These are phyloP conservation scores for Catenaria anguillulae DNA, from an alignment of 371 early-diverging fungal species.

Conservation along the genomic window DNA sequence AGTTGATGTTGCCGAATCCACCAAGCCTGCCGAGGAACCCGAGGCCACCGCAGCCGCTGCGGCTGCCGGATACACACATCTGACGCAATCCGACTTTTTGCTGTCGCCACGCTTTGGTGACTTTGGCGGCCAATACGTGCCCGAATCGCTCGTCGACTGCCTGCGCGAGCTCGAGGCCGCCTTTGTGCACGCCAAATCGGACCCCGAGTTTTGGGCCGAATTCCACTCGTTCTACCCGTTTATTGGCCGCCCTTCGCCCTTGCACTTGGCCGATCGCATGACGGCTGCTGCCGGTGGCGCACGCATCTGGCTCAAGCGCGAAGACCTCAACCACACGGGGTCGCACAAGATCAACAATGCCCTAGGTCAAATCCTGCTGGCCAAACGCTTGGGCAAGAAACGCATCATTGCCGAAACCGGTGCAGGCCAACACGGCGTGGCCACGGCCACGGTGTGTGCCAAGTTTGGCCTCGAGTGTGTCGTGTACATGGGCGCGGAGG, in stretches of 20 bases:
- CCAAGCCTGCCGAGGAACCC: no score
- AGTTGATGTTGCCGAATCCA: no score
- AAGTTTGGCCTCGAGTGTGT: slow-evolving; percentile 89
- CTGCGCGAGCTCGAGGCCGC: slow-evolving; percentile 73
- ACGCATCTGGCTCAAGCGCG: slow-evolving; percentile 91
- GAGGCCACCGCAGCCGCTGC: background rate
- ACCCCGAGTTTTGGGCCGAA: slow-evolving; percentile 78
- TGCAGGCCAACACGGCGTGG: slow-evolving; percentile 97
- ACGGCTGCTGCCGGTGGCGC: slow-evolving; percentile 69
- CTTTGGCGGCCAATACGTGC: slow-evolving; percentile 92
- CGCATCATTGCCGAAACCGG: slow-evolving; percentile 97
- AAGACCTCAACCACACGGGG: slow-evolving; percentile 95
- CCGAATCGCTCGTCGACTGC: slow-evolving; percentile 87
- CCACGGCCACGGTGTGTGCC: slow-evolving; percentile 94
- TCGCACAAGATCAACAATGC: slow-evolving; percentile 98
- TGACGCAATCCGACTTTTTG: slow-evolving; percentile 6
- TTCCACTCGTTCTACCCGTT: slow-evolving; percentile 76
- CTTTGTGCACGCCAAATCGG: slow-evolving; percentile 59
- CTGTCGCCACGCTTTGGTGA: slow-evolving; percentile 67
- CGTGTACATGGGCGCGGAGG: slow-evolving; percentile 94
- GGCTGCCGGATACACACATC: background rate
- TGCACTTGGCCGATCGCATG: slow-evolving; percentile 72
- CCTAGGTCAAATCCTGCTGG: slow-evolving; percentile 81
- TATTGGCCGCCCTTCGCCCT: slow-evolving; percentile 77
- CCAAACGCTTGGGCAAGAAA: slow-evolving; percentile 85